A percentile compares a stretch with the other conserved stretches of the same genome.
Conservation (phyloP, 805 yeast genomes). For the Maudiozyma saulgeensis region DNA sequence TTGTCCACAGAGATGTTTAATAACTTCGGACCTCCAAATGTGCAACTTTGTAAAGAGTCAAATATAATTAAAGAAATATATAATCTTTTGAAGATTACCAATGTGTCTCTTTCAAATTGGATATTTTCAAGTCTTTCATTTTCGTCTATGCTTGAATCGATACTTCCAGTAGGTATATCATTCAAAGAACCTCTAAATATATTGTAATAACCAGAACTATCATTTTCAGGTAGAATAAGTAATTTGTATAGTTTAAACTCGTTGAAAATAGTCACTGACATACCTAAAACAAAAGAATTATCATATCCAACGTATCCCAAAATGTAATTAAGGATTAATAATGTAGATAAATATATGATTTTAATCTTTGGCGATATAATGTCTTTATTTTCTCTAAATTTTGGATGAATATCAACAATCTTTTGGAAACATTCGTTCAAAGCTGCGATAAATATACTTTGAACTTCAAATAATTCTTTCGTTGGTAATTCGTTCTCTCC, state of each 20-base stretch:
- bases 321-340: slow-evolving; percentile 43
- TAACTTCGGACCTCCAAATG: slow-evolving; percentile 40
- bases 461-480: slow-evolving; percentile 16
- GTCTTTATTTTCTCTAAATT: slow-evolving; percentile 21
- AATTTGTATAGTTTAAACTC: slow-evolving; percentile 45
- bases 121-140: slow-evolving; percentile 18
- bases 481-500: slow-evolving; percentile 1
- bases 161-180: background rate
- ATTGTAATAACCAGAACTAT: background rate
- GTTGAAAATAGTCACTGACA: slow-evolving; percentile 45
- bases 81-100: slow-evolving; percentile 34
- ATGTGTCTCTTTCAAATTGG: slow-evolving; percentile 19
- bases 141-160: slow-evolving; percentile 1
- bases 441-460: slow-evolving; percentile 21
- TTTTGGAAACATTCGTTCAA: slow-evolving; percentile 27
- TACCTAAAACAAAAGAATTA: slow-evolving; percentile 47
- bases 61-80: slow-evolving; percentile 39
- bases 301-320: slow-evolving; percentile 51
- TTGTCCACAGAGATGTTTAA: slow-evolving; percentile 22
- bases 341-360: slow-evolving; percentile 31
- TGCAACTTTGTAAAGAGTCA: slow-evolving; percentile 43
- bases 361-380: slow-evolving; percentile 25
- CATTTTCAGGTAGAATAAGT: slow-evolving; percentile 11
- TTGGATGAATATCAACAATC: slow-evolving; percentile 26
- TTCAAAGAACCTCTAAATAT: background rate